These are phyloP conservation scores for Suillus luteus DNA, from an alignment of 768 basidiomycete genomes.

Conservation along the genomic window DNA sequence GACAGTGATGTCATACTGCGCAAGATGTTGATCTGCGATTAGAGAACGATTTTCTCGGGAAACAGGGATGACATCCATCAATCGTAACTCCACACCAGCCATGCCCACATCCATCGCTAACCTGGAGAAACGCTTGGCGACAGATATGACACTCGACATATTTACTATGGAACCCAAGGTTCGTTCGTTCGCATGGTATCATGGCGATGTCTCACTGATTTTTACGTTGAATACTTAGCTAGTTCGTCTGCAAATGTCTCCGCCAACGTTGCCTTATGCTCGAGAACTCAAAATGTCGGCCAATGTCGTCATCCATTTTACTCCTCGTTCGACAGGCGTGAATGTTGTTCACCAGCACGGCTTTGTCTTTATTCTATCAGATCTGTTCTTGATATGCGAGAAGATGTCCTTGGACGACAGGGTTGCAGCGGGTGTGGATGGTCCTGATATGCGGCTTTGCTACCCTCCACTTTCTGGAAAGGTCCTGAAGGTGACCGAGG, in stretches of 20 bases:
- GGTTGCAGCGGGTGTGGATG: conserved; percentile 48
- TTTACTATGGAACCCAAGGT: conserved; percentile 97
- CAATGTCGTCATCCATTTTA: conserved; percentile 76
- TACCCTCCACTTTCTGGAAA: conserved; percentile 97
- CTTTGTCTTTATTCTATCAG: conserved; percentile 87
- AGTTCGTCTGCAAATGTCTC: conserved; percentile 88
- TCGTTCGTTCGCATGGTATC: conserved; percentile 14
- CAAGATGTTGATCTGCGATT: conserved; percentile 15
- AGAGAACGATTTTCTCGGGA: conserved; percentile 66
- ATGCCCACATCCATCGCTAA: conserved; percentile 65
- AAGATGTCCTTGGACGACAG: conserved; percentile 72
- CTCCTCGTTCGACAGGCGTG: conserved; percentile 71
- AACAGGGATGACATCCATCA: conserved; percentile 55
- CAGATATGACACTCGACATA: conserved; percentile 82
- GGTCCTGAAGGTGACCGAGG: conserved; percentile 73
- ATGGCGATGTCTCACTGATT: conserved; percentile 10
- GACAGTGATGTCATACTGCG: neutral
- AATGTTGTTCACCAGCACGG: conserved; percentile 77
- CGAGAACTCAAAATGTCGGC: conserved; percentile 74
- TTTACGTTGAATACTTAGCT: conserved; percentile 47
- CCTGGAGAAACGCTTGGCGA: conserved; percentile 78
- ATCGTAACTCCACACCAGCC: conserved; percentile 52
- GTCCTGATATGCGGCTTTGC: conserved; percentile 86
- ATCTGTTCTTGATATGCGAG: conserved; percentile 90
- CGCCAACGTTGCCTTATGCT: conserved; percentile 74